Evolutionary conservation across 164 flowering plant genomes (phyloP).

Genomic region (Magnolia officinalis): DNA sequence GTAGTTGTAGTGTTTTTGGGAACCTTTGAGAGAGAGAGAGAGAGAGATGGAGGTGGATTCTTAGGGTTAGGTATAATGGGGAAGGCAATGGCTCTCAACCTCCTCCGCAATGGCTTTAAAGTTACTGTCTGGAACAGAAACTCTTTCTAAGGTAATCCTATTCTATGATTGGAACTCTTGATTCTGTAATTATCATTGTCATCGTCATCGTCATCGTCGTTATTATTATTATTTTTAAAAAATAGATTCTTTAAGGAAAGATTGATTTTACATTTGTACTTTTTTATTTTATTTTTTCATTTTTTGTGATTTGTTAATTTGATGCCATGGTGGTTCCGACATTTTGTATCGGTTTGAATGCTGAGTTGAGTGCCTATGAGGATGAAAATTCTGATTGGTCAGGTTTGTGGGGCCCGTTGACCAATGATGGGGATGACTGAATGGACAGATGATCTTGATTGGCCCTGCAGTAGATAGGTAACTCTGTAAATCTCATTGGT

Average conservation of each 20-base stretch:
- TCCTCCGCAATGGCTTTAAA: constrained; percentile 72
- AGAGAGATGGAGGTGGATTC: constrained; percentile 70
- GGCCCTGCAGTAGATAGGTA: no score
- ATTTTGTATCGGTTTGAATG: no score
- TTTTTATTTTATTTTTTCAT: no score
- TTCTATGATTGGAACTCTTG: neutral
- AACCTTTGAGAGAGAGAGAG: neutral
- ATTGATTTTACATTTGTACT: neutral
- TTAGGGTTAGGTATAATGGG: constrained; percentile 97
- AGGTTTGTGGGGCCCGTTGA: no score
- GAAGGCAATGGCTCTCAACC: constrained; percentile 83
- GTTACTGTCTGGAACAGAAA: constrained; percentile 96
- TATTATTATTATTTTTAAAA: neutral
- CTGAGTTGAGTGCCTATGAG: no score
- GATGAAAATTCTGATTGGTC: no score
- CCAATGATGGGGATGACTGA: no score
- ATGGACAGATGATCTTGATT: no score
- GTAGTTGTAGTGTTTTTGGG: neutral
- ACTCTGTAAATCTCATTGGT: no score
- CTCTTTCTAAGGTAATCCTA: constrained; percentile 68
- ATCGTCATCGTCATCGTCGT: neutral
- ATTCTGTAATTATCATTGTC: neutral
- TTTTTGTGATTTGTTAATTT: no score
- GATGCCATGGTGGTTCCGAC: no score
- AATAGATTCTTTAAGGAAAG: neutral